Evolutionary conservation across 78 protist genomes (phyloP), one percentile per base, ranked within the genome.

Genomic region (Dictyostelium capitatum): DNA sequence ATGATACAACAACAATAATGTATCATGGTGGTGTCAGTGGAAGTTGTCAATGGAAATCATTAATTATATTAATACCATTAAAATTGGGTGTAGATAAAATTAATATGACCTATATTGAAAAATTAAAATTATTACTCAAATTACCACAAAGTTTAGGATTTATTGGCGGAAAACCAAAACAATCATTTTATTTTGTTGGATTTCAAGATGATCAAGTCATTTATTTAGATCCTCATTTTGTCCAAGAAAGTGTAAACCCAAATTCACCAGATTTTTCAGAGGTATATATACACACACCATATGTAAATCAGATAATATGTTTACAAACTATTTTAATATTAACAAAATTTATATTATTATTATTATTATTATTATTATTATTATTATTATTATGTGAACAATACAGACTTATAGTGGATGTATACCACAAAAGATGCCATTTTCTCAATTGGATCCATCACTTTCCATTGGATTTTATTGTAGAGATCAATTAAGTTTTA

Each of bases 221-320:
- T 32, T 96, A 94, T 62, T 53, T 96, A 25, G 97, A 96, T 73
- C 97, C 97, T 4, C 97, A 96, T 75, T 69, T 91, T 74, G 97
- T 96, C 8, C 95, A 96, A 73, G 92, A 85, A 25, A 85, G 74
- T 57, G 83, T 85, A 1, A 14, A 75, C 59, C 92, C 94, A 41
- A 41, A 25, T 46, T 50, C 65, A 23, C 11, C 4, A 15, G 54
- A 83, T 50, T 80, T 53, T 69, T n/a, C 84, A 48, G 75, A 80
- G 48, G 92, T 79, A 79, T 32, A 51, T 87, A 53, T 20, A n/a
- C 11, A n/a, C n/a, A n/a, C n/a, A n/a, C n/a, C n/a, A n/a, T n/a
- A n/a, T 14, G 11, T 14, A 70, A 70, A n/a, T n/a, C n/a, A n/a
- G n/a, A 15, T 25, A 74, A 74, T 25, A 74, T 54, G 20, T n/a